Evolutionary conservation across 2,329 filamentous ascomycete genomes (phyloP), one percentile per base, ranked within the genome.

Genomic region (Periconia sp.): DNA sequence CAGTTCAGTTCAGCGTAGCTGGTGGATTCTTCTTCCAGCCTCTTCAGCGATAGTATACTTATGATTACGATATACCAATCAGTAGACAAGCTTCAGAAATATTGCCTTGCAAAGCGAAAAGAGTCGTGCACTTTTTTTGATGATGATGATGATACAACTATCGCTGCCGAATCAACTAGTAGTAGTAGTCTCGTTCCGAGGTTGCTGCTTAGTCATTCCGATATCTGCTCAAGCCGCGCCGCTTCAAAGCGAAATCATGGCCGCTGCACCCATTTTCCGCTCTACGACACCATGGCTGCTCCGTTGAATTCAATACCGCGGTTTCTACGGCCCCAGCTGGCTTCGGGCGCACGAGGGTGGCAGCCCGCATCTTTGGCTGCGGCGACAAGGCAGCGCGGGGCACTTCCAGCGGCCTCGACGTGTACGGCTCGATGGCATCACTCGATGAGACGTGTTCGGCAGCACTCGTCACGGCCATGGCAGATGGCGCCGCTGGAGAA

Each of bases 251-350:
- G 35, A 28, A 11, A n/a, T 6, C 12, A 16, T 17, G 29, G 13
- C 30, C 12, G n/a, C 9, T 18, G 15, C 29, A 31, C 26, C 36
- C 19, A 37, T 28, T n/a, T 28, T 38, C 38, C 36, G 40, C 29
- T 46, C 54, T 42, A 52, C 51, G 43, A 45, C 52, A 60, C 43
- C 38, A 69, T 68, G 65, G 54, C 61, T 42, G 41, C 48, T 23
- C 34, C 50, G 28, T 52, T 56, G 34, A 56, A 58, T 17, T 57
- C 57, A 28, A 60, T 72, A 40, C 65, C 70, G 40, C 70, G 70
- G 33, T 66, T 71, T 25, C 52, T 73, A n/a, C 40, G 71, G 2
- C 70, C 70, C 5, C 65, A 58, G 31, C 54, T 68, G 17, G 66
- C 68, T 25, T 70, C 67, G 66, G 59, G 62, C 13, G 36, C 58